Percentiles rank a stretch among this genome's conserved stretches.
Conservation (phyloP, 75 land plant species). For the Isoetes taiwanensis region DNA sequence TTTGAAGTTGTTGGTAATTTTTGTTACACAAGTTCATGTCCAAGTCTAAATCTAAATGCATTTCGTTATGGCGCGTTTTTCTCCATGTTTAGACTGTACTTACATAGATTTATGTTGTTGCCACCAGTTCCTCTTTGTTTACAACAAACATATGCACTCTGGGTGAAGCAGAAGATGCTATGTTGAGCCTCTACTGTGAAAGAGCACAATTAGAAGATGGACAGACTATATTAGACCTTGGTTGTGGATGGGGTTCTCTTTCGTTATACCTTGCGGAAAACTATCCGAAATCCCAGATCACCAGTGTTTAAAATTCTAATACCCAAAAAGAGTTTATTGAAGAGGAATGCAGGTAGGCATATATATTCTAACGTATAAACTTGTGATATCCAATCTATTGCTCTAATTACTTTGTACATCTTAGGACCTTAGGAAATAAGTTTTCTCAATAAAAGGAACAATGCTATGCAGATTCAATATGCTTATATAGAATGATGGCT, state of each 20-base stretch:
- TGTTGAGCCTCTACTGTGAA: constrained; percentile 76
- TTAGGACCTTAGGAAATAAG: too few relatives aligned
- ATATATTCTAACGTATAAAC: too few relatives aligned
- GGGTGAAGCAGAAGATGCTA: constrained; percentile 83
- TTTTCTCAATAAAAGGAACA: too few relatives aligned
- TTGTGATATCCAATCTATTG: too few relatives aligned
- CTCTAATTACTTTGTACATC: too few relatives aligned
- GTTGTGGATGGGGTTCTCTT: constrained; percentile 97
- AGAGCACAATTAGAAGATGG: constrained; percentile 77
- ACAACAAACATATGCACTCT: constrained; percentile 32
- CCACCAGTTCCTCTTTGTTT: constrained; percentile 76
- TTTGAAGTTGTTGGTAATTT: too few relatives aligned
- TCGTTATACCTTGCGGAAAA: constrained; percentile 65
- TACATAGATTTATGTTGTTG: too few relatives aligned
- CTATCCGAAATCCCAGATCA: constrained; percentile 53
- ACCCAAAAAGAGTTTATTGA: constrained; percentile 73
- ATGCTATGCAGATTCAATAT: too few relatives aligned
- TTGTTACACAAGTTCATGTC: too few relatives aligned
- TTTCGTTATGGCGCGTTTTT: too few relatives aligned
- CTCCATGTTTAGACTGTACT: too few relatives aligned
- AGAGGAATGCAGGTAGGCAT: constrained; percentile 63
- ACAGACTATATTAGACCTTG: constrained; percentile 76
- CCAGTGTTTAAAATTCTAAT: constrained; percentile 73
- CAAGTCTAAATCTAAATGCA: too few relatives aligned
- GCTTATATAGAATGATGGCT: background rate